These are phyloP conservation scores for Volvariella volvacea DNA, from an alignment of 1,284 basidiomycete genomes.

Conservation along the genomic window DNA sequence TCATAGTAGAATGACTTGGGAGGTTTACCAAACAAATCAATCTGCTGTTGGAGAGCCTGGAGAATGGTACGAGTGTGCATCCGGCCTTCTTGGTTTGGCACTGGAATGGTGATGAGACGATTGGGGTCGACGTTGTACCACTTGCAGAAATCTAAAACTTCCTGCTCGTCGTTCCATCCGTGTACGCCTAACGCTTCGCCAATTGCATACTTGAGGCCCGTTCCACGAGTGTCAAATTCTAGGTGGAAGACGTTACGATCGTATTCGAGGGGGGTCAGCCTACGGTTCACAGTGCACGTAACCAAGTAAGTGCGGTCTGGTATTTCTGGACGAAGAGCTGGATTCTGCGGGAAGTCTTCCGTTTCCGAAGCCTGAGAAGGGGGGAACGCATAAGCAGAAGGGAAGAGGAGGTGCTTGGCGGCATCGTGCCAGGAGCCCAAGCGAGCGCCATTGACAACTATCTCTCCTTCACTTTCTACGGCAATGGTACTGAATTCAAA, in stretches of 20 bases:
- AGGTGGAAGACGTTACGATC: constrained; percentile 99
- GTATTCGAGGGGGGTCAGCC: constrained; percentile 91
- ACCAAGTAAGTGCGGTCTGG: constrained; percentile 91
- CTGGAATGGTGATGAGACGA: constrained; percentile 78
- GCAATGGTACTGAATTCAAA: constrained; percentile 71
- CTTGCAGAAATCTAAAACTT: constrained; percentile 83
- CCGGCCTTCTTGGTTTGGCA: constrained; percentile 51
- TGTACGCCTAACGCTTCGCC: constrained; percentile 97
- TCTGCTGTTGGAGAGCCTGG: constrained; percentile 93
- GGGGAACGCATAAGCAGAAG: constrained; percentile 66
- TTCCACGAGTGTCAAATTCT: constrained; percentile 90
- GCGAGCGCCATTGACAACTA: constrained; percentile 54
- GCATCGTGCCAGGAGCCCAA: constrained; percentile 79
- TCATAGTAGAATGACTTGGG: constrained; percentile 94
- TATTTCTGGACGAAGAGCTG: constrained; percentile 80
- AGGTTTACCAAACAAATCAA: constrained; percentile 95
- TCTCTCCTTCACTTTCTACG: constrained; percentile 46
- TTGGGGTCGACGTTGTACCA: constrained; percentile 90
- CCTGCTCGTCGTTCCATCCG: constrained; percentile 93
- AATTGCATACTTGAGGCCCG: constrained; percentile 91
- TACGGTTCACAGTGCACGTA: constrained; percentile 89
- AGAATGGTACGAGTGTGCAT: constrained; percentile 90
- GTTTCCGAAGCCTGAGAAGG: constrained; percentile 13
- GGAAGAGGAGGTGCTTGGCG: constrained; percentile 87
- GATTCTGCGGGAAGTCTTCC: constrained; percentile 50